A percentile compares a stretch with the other conserved stretches of the same genome.
phyloP scores from a whole-genome alignment of 331 rosid species.

The Ulmus americana region DNA sequence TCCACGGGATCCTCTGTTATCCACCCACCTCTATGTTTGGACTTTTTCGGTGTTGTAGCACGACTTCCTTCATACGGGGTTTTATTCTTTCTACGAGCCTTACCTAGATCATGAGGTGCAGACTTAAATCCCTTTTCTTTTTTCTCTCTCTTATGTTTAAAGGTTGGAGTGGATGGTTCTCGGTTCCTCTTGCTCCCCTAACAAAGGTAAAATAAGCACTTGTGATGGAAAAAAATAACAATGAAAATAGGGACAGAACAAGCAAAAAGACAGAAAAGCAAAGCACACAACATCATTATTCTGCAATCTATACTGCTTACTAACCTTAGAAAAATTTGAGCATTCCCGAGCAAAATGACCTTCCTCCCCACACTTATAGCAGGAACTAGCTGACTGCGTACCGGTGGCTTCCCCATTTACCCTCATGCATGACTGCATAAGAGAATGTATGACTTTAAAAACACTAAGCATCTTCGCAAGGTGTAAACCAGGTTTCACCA shows the following conservation, averaged over 20 bases:
- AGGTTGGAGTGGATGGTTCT: constrained; percentile 33
- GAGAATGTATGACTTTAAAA: background rate
- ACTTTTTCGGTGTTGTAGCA: constrained; percentile 35
- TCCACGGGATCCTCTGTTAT: constrained; percentile 38
- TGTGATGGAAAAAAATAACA: background rate
- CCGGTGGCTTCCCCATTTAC: constrained; percentile 36
- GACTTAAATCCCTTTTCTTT: constrained; percentile 40
- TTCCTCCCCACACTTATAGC: constrained; percentile 71
- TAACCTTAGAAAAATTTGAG: constrained; percentile 44
- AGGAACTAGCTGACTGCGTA: constrained; percentile 46
- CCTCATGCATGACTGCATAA: constrained; percentile 57
- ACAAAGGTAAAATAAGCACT: constrained; percentile 21
- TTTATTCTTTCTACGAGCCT: constrained; percentile 42
- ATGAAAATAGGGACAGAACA: background rate
- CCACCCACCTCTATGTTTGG: constrained; percentile 43
- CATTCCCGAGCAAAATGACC: constrained; percentile 97
- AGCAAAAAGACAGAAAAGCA: background rate
- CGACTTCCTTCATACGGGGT: constrained; percentile 34
- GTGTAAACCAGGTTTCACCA: background rate
- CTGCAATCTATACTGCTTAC: background rate
- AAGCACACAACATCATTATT: background rate
- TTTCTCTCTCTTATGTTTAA: constrained; percentile 35
- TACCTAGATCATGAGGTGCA: constrained; percentile 46
- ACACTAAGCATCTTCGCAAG: background rate
- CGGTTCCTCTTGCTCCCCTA: constrained; percentile 43